A percentile compares a stretch with the other conserved stretches of the same genome.
These are phyloP conservation scores for Coccomyxa sp. DNA, from an alignment of 139 green algal species.

Conservation along the genomic window DNA sequence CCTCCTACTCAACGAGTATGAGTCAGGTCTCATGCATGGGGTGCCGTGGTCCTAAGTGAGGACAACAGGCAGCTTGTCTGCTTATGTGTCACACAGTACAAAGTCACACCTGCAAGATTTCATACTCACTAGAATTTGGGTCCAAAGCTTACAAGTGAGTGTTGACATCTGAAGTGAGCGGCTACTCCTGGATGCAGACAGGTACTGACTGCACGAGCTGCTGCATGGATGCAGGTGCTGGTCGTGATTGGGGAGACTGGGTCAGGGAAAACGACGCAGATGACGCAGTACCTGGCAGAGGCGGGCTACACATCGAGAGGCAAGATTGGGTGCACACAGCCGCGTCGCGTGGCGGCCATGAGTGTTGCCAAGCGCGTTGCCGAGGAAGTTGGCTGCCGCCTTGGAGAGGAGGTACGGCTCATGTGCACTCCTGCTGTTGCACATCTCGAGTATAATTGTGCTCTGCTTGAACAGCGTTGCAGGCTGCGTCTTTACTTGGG, in stretches of 20 bases:
- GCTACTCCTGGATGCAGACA: too few relatives aligned
- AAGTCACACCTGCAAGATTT: too few relatives aligned
- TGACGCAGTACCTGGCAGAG: conserved; percentile 97
- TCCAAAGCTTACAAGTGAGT: too few relatives aligned
- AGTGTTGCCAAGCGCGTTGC: conserved; percentile 92
- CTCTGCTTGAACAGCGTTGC: neutral
- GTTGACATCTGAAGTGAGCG: too few relatives aligned
- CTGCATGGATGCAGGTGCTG: conserved; percentile 47
- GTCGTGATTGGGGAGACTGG: conserved; percentile 89
- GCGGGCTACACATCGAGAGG: conserved; percentile 69
- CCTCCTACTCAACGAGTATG: neutral
- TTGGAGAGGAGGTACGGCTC: conserved; percentile 74
- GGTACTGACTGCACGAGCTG: neutral
- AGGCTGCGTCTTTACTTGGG: neutral
- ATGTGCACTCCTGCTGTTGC: neutral
- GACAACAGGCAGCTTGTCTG: too few relatives aligned
- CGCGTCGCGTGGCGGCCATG: conserved; percentile 93
- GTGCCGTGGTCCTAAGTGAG: too few relatives aligned
- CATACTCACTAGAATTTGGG: too few relatives aligned
- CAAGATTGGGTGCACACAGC: conserved; percentile 92
- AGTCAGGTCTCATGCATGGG: neutral
- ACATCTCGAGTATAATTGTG: neutral
- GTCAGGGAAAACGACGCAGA: conserved; percentile 97
- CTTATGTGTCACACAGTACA: too few relatives aligned
- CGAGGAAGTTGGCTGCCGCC: conserved; percentile 85